Evolutionary conservation across 495 filamentous ascomycete species (phyloP).

Genomic region (Penicillium lividum): DNA sequence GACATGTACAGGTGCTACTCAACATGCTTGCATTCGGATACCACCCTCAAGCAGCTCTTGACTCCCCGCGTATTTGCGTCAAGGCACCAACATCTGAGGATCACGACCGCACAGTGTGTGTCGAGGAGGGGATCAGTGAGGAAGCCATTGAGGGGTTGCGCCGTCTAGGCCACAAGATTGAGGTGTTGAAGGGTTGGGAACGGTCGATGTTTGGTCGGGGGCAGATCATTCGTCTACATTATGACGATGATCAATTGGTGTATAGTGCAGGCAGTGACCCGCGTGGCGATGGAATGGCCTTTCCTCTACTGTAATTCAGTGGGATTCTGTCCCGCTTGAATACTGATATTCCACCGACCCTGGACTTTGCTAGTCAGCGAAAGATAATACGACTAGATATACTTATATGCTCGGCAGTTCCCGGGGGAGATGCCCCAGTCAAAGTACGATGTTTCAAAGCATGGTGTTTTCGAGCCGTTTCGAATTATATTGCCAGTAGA

Average conservation of each 20-base stretch:
- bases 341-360: background rate
- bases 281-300: conserved; percentile 83
- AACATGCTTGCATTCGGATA: conserved; percentile 87
- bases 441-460: background rate
- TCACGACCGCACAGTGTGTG: conserved; percentile 62
- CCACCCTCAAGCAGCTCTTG: conserved; percentile 84
- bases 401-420: background rate
- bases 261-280: conserved; percentile 87
- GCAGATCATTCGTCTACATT: conserved; percentile 81
- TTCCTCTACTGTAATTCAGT: conserved; percentile 47
- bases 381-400: background rate
- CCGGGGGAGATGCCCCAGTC: background rate
- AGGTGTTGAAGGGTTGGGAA: conserved; percentile 64
- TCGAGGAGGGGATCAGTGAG: conserved; percentile 82
- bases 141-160: conserved; percentile 65
- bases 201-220: conserved; percentile 84
- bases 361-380: background rate
- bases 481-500: background rate
- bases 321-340: background rate
- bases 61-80: conserved; percentile 85
- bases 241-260: conserved; percentile 66
- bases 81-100: conserved; percentile 60
- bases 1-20: conserved; percentile 91
- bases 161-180: conserved; percentile 70
- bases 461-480: background rate